Conservation (phyloP, 192 early-diverging fungal genomes). For the Coemansia sp. region DNA sequence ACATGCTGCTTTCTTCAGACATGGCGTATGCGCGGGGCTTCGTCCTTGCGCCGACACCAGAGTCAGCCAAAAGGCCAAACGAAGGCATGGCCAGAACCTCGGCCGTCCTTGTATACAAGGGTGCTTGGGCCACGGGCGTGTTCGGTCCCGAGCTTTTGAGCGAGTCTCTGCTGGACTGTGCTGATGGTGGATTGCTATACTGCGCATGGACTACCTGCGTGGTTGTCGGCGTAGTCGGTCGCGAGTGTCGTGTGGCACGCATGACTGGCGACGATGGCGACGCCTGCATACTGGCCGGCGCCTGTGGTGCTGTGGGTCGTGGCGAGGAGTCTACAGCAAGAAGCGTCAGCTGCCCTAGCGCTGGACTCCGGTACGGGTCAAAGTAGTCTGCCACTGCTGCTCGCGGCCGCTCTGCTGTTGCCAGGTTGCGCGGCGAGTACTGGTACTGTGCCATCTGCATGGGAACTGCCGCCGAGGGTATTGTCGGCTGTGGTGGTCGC, state of each 20-base stretch:
- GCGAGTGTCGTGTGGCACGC: conserved; percentile 44
- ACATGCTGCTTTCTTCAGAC: conserved; percentile 3
- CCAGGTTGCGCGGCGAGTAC: conserved; percentile 9
- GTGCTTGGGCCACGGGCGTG: neutral
- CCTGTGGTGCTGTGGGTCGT: neutral
- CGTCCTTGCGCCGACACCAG: conserved; percentile 3
- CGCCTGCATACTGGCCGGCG: neutral
- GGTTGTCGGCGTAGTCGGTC: conserved; percentile 40
- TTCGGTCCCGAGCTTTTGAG: neutral
- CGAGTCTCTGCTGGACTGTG: conserved; percentile 26
- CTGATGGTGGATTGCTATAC: conserved; percentile 9
- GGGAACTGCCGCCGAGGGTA: neutral
- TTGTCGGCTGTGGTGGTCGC: conserved; percentile 4
- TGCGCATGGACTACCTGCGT: conserved; percentile 4
- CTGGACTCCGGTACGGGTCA: conserved; percentile 37
- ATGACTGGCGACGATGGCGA: conserved; percentile 45
- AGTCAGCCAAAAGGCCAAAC: neutral
- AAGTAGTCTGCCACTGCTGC: conserved; percentile 44
- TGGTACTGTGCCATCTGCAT: conserved; percentile 45
- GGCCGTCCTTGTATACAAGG: neutral
- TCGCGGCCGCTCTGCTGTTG: conserved; percentile 13
- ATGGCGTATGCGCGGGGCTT: conserved; percentile 38
- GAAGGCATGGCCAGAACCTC: neutral
- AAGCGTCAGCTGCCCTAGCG: conserved; percentile 28
- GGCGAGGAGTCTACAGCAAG: neutral